phyloP scores from a whole-genome alignment of 1,139 yeast species.

The Saccharomyces uvarum region DNA sequence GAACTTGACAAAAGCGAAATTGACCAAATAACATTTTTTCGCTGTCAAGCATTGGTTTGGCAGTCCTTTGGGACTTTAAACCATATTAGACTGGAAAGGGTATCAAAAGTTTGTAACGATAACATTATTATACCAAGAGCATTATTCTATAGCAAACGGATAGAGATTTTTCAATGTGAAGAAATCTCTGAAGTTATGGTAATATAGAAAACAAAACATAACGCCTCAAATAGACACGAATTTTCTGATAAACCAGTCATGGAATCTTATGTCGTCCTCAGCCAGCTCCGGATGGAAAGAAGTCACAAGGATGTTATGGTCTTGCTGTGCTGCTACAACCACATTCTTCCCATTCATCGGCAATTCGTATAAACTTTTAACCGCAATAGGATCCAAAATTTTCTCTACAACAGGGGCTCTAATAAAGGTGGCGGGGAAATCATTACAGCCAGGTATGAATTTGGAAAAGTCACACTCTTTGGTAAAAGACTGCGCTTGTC shows the following conservation, averaged over 20 bases:
- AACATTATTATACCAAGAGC: slow-evolving; percentile 18
- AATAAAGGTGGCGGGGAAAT: slow-evolving; percentile 60
- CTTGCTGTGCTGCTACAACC: slow-evolving; percentile 66
- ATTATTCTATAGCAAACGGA: slow-evolving; percentile 15
- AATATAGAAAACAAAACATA: background rate
- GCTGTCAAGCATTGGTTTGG: slow-evolving; percentile 13
- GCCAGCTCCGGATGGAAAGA: slow-evolving; percentile 78
- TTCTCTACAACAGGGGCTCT: slow-evolving; percentile 67
- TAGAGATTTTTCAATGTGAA: slow-evolving; percentile 8
- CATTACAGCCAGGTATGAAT: slow-evolving; percentile 36
- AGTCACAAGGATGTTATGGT: slow-evolving; percentile 57
- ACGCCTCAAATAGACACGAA: slow-evolving; percentile 34
- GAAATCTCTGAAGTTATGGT: slow-evolving; percentile 7
- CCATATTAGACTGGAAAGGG: slow-evolving; percentile 13
- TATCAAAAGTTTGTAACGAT: slow-evolving; percentile 9
- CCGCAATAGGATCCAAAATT: slow-evolving; percentile 33
- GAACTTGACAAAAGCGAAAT: background rate
- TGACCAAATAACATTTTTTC: background rate
- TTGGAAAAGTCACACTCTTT: slow-evolving; percentile 42
- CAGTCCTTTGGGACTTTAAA: slow-evolving; percentile 13
- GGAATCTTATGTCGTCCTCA: slow-evolving; percentile 48
- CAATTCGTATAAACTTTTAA: slow-evolving; percentile 40
- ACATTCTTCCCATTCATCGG: slow-evolving; percentile 28
- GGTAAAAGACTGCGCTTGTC: slow-evolving; percentile 65
- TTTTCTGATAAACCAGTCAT: slow-evolving; percentile 61